Base-by-base conservation (phyloP, 495 filamentous ascomycete genomes). In the Daldinia concentrica region DNA sequence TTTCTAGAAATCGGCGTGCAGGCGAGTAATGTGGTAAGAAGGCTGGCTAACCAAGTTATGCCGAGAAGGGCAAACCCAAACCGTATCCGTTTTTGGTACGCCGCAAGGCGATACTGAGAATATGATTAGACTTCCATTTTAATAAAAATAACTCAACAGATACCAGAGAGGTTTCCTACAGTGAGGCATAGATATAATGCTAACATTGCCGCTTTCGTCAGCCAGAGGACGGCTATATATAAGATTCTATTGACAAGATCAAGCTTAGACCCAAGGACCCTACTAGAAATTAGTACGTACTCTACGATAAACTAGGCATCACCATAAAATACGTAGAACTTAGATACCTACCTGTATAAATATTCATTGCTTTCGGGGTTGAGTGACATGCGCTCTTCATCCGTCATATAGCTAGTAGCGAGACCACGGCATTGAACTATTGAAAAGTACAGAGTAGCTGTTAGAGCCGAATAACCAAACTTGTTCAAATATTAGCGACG, bases 1-100 rank as follows among this genome's bases (percentile, higher is more conserved):
- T 86, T 80, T 59, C 79, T 83, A 6, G 80, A 62, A 8, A 88
- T 75, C 2, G 85, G 86, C 26, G 73, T 73, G 65, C 89, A 90
- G 3, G 83, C 80, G 1, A 88, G 77, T 3, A 89, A 76, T 58
- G 88, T 86, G 1, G 85, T 83, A 17, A 45, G n/a, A 17, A 45
- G 1, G 7, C 5, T 4, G 17, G 17, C 6, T 3, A 45, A 17
- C 41, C 41, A 45, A 19, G 17, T 45, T 3, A 45, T 17, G 17
- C 41, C 41, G 17, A 45, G 41, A 45, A 45, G 1, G n/a, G 8
- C 41, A 45, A 45, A 11, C 17, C 41, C 41, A 45, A 22, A 0
- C 7, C n/a, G 1, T 17, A 45, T 19, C 6, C 41, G 41, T 19
- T 19, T 45, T 17, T 45, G 7, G 17, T 45, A 19, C 17, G 17